A percentile compares a stretch with the other conserved stretches of the same genome.
These are phyloP conservation scores for Terfezia boudieri DNA, from an alignment of 495 filamentous ascomycete species.

Conservation along the genomic window DNA sequence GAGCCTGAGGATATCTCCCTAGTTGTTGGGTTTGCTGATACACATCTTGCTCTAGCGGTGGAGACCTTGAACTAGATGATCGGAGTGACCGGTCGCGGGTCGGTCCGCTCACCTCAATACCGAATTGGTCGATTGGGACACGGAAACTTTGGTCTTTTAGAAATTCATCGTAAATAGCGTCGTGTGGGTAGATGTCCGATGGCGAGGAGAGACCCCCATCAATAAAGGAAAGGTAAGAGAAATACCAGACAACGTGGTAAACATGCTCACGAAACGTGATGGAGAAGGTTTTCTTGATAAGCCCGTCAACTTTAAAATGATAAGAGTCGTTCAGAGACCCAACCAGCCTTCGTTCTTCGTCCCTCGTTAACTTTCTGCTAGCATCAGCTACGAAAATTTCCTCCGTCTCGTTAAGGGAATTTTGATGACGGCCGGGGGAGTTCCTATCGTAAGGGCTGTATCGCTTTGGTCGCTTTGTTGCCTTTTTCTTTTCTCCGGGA, in stretches of 20 bases:
- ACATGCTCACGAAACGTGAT: constrained; percentile 43
- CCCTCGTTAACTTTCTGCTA: constrained; percentile 13
- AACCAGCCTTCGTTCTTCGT: constrained; percentile 43
- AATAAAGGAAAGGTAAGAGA: constrained; percentile 54
- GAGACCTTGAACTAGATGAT: too few relatives aligned
- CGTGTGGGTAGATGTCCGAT: constrained; percentile 30
- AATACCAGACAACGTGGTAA: constrained; percentile 79
- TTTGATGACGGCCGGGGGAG: constrained; percentile 30
- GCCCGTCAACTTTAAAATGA: constrained; percentile 58
- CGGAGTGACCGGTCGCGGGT: too few relatives aligned
- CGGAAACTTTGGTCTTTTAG: constrained; percentile 49
- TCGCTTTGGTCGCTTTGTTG: constrained; percentile 42
- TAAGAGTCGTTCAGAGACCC: constrained; percentile 75
- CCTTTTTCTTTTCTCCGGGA: constrained; percentile 73
- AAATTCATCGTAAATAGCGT: constrained; percentile 33
- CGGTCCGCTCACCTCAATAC: not conserved
- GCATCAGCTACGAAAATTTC: not conserved
- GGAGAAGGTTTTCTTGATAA: constrained; percentile 85
- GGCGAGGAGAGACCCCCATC: constrained; percentile 37
- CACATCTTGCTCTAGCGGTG: too few relatives aligned
- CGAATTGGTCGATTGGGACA: constrained; percentile 39
- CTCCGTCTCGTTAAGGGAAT: not conserved
- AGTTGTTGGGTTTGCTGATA: too few relatives aligned
- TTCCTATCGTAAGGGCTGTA: constrained; percentile 16
- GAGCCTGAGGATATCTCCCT: constrained; percentile 1